Evolutionary conservation across 2,329 filamentous ascomycete species (phyloP), one percentile per base, ranked within the genome.

Genomic region (Colletotrichum sp.): DNA sequence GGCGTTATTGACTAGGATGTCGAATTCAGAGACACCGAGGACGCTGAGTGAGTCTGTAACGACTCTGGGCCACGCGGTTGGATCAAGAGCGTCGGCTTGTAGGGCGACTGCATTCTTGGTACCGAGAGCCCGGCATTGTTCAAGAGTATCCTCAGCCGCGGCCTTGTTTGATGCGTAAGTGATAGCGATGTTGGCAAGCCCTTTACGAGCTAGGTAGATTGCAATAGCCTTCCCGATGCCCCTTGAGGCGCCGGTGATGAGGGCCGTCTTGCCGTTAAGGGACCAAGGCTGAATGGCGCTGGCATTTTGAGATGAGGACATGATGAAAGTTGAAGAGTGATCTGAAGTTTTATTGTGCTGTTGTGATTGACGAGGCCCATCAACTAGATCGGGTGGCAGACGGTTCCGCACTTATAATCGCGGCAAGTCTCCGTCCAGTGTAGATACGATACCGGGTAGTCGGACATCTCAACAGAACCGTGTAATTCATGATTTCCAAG

Each of bases 1-100:
- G 12, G 71, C 71, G 16, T 74, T 74, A 9, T 71, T 74, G 34
- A 74, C 67, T 13, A 74, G 57, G 25, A 71, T 71, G 30, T 74
- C 71, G 15, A 74, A 65, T 6, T 39, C 44, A 6, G 57, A 27
- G 4, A 55, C 44, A 5, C 19, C 30, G 2, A 74, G 67, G 4
- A 22, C 67, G 30, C 8, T 15, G 3, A 71, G 16, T 1, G 25
- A 25, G 16, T 71, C 57, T 19, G 27, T 57, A 3, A 71, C 8
- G 11, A 74, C 30, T 22, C 9, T 72, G 5, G 55, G 63, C 7
- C 52, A 49, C 7, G 34, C 25, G 1, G 36, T 22, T 6, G 57
- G 30, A 49, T 74, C 71, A 16, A 16, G 39, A 4, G 22, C 32
- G n/a, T 65, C 71, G 8, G 67, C 71, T 30, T 74, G 39, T 19